Conservation (phyloP, 2,329 filamentous ascomycete genomes). For the Cladophialophora carrionii region DNA sequence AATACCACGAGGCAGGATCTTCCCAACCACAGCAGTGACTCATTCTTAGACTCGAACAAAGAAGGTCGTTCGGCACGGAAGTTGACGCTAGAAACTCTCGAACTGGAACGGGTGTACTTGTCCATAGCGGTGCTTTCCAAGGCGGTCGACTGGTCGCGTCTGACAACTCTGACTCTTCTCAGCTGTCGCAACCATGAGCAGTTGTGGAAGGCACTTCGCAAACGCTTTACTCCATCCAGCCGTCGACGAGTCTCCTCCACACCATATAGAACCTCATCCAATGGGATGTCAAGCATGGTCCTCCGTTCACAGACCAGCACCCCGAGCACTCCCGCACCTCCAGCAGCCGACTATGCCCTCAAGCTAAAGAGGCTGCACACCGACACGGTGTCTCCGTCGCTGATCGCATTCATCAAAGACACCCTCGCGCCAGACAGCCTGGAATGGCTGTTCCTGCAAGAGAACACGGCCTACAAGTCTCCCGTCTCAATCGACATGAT, state of each 20-base stretch:
- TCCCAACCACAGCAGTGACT: conserved; percentile 12
- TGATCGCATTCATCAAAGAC: conserved; percentile 76
- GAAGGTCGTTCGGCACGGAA: conserved; percentile 54
- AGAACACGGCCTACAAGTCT: conserved; percentile 60
- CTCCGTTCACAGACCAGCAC: conserved; percentile 47
- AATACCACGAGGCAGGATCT: conserved; percentile 6
- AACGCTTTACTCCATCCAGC: conserved; percentile 59
- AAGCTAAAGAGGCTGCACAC: conserved; percentile 75
- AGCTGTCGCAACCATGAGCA: conserved; percentile 72
- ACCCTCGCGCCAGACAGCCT: conserved; percentile 76
- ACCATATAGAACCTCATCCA: conserved; percentile 72
- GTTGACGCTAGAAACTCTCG: conserved; percentile 70
- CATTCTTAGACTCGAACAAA: conserved; percentile 25
- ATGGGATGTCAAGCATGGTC: conserved; percentile 67
- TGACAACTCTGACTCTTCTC: conserved; percentile 74
- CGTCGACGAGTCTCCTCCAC: conserved; percentile 44
- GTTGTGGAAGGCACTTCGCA: conserved; percentile 72
- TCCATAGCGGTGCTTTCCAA: conserved; percentile 71
- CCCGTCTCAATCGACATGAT: conserved; percentile 70
- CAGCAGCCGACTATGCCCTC: conserved; percentile 60
- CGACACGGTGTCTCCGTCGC: conserved; percentile 68
- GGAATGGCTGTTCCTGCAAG: conserved; percentile 78
- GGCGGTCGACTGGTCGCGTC: conserved; percentile 72
- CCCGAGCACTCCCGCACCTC: conserved; percentile 33
- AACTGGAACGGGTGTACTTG: conserved; percentile 74